These are phyloP conservation scores for Irpex sp. DNA, from an alignment of 1,284 basidiomycete genomes.

Conservation along the genomic window DNA sequence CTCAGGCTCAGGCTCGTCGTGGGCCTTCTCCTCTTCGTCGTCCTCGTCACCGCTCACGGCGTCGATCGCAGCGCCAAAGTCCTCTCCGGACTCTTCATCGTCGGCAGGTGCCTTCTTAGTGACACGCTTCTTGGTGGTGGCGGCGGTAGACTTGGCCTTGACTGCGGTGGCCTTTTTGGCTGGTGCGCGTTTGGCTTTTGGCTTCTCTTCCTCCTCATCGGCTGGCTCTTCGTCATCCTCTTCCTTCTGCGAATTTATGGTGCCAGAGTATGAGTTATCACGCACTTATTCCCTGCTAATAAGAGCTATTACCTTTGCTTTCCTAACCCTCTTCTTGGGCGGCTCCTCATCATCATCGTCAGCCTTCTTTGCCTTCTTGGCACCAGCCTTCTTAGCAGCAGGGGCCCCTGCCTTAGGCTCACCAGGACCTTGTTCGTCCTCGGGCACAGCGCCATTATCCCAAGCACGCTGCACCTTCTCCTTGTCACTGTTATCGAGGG, in stretches of 20 bases:
- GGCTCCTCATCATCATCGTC: conserved; percentile 31
- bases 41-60: conserved; percentile 29
- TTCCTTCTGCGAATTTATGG: not conserved
- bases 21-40: conserved; percentile 27
- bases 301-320: conserved; percentile 29
- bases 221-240: conserved; percentile 21
- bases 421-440: conserved; percentile 53
- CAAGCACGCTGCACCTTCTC: conserved; percentile 65
- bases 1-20: conserved; percentile 10
- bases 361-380: conserved; percentile 32
- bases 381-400: conserved; percentile 24
- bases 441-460: conserved; percentile 72
- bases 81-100: conserved; percentile 31
- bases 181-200: conserved; percentile 28
- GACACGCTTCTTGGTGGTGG: conserved; percentile 29
- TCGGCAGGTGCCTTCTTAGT: conserved; percentile 30
- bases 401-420: conserved; percentile 21
- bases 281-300: not conserved
- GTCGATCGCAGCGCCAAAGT: conserved; percentile 32
- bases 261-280: not conserved
- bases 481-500: conserved; percentile 61
- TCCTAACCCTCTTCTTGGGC: conserved; percentile 31
- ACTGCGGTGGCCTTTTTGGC: conserved; percentile 27
- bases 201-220: conserved; percentile 40
- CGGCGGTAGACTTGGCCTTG: conserved; percentile 27